Base-by-base conservation (phyloP, 73 alveolate species). In the Paramecium tetraurelia region DNA sequence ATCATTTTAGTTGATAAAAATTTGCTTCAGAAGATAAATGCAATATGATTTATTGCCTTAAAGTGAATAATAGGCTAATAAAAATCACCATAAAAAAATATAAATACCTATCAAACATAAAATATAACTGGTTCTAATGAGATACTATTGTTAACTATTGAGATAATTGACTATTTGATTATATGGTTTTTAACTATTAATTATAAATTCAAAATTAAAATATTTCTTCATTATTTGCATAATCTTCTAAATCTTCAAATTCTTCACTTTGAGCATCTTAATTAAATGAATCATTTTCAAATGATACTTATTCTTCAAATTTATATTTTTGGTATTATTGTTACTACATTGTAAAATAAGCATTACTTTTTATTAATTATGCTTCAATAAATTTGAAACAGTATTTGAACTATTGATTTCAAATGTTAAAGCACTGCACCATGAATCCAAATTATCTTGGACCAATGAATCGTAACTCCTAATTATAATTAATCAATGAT, bases 401-500 rank as follows among this genome's bases (percentile, higher is more conserved):
- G 84, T 7, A 27, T 20, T 63, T 2, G 41, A 63, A 63, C 84
- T 46, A 72, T 77, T 88, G 27, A 35, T 38, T 90, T 40, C 76
- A 89, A 96, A 96, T 14, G 96, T 89, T 27, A 96, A 84, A 10
- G 99, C 96, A 50, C 95, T 92, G 14, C 97, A 94, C 99, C 99
- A 96, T 1, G 98, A 95, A 63, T 96, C 99, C 22, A 96, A 80
- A 86, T 96, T 96, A 59, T 96, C 99, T 53, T 85, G 71, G 4
- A 96, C 92, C 9, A 94, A 92, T 58, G 92, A 95, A 93, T 96
- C 85, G 85, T 87, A 18, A 93, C 57, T 33, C 85, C 85, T 53
- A 31, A 58, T 96, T 12, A 95, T 20, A 12, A 92, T 41, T 35
- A 58, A 85, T 16, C 21, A 93, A 38, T 59, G 50, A 93, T 58